Evolutionary conservation across 192 early-diverging fungal species (phyloP).

Genomic region (Dissophora globulifera): DNA sequence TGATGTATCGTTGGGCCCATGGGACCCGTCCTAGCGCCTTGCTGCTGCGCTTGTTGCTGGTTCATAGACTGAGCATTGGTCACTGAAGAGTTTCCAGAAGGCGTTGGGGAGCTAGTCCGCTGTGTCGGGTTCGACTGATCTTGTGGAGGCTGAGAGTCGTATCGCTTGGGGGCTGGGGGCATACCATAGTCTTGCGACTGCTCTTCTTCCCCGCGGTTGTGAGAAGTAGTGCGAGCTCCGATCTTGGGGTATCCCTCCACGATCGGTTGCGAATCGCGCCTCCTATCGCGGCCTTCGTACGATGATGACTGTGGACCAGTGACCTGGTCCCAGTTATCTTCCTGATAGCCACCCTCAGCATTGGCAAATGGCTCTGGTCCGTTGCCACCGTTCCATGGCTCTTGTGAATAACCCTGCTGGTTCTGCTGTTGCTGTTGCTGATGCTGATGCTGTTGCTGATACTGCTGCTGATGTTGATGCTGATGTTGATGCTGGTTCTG

Average conservation of each 20-base stretch:
- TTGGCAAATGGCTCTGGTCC: too few species aligned
- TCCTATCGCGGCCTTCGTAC: slow-evolving; percentile 13
- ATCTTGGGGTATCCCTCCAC: slow-evolving; percentile 39
- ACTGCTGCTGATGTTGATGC: not conserved
- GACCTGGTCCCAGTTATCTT: not conserved
- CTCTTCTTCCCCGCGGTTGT: slow-evolving; percentile 33
- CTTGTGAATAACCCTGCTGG: not conserved
- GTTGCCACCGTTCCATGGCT: slow-evolving; percentile 15
- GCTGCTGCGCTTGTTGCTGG: not conserved
- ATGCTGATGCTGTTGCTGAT: not conserved
- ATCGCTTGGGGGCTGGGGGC: slow-evolving; percentile 29
- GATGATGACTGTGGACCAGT: slow-evolving; percentile 1
- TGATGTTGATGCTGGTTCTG: not conserved
- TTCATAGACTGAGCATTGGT: slow-evolving; percentile 13
- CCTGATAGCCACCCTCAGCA: too few species aligned
- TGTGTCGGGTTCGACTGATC: slow-evolving; percentile 7
- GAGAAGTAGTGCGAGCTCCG: slow-evolving; percentile 36
- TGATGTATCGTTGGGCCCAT: slow-evolving; percentile 23
- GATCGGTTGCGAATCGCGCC: slow-evolving; percentile 32
- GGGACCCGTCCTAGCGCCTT: too few species aligned
- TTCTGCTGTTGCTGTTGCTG: not conserved
- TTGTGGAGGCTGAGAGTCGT: slow-evolving; percentile 28
- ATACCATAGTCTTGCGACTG: slow-evolving; percentile 2
- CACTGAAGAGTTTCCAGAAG: slow-evolving; percentile 46
- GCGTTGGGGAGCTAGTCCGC: slow-evolving; percentile 34